Base-by-base conservation (phyloP, 257 asterid genomes). In the Forsythia viridissima region DNA sequence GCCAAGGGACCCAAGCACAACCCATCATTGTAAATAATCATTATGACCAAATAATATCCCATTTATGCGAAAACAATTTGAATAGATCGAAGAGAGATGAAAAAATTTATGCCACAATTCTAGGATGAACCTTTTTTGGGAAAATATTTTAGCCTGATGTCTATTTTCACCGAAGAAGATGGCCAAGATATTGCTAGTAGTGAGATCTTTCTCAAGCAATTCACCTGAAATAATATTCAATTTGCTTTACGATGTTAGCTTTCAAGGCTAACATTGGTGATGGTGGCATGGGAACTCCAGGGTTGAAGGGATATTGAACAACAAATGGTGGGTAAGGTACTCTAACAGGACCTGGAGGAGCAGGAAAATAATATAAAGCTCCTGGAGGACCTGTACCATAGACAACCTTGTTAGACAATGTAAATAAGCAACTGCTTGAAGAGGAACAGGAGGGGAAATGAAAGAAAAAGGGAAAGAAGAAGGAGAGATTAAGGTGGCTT, bases 191-290 rank as follows among this genome's bases (percentile, higher is more conserved):
- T 39, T 72, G 76, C 63, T 16, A 77, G 74, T 75, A 69, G 69
- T 41, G 66, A 72, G 75, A 71, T 74, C 18, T 41, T 71, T 55
- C 70, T 52, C 68, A 9, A 61, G 80, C 11, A 52, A 51, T 72
- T 85, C 79, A 93, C 99, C 99, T 92, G 93, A 96, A 96, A 89
- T 96, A 96, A 85, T 93, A 96, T 74, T 96, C 98, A 82, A 96
- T 91, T 89, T 96, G 99, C 89, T 83, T 89, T 34, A 89, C 55
- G 79, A 96, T 85, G 80, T 80, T 80, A 43, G 88, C 86, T 84
- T 80, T 90, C 89, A 92, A 79, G 51, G 88, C 82, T 70, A 73
- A 24, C 44, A 78, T 44, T 40, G 92, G 94, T 5, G 92, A 82
- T 80, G 94, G 88, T 57, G 82, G 81, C 80, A 80, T 38, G 24